These are phyloP conservation scores for Nemania serpens DNA, from an alignment of 2,329 filamentous ascomycete species.

Conservation along the genomic window DNA sequence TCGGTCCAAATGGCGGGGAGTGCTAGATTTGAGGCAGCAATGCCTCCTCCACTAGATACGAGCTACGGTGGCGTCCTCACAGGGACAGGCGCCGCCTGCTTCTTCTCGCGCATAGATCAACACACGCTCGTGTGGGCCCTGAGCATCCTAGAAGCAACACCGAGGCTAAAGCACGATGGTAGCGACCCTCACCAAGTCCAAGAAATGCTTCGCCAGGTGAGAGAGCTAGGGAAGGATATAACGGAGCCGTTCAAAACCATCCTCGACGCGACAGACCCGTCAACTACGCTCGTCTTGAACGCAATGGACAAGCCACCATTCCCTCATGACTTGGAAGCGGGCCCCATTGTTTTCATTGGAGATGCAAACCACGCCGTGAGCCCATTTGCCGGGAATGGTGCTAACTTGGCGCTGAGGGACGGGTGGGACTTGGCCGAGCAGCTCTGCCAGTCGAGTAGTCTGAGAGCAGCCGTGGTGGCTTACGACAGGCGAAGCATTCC, in stretches of 20 bases:
- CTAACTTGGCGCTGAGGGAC: constrained; percentile 53
- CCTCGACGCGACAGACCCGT: constrained; percentile 46
- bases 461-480: constrained; percentile 37
- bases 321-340: constrained; percentile 38
- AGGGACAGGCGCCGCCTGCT: constrained; percentile 47
- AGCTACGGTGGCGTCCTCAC: constrained; percentile 50
- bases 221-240: constrained; percentile 43
- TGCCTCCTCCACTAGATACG: constrained; percentile 42
- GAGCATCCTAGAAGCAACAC: constrained; percentile 39
- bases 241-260: constrained; percentile 47
- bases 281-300: constrained; percentile 46
- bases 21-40: constrained; percentile 42
- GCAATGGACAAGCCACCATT: constrained; percentile 53
- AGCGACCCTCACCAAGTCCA: constrained; percentile 30
- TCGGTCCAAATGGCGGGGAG: constrained; percentile 47
- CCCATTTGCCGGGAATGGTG: constrained; percentile 55
- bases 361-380: constrained; percentile 56
- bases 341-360: constrained; percentile 52
- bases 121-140: constrained; percentile 49
- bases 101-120: constrained; percentile 51
- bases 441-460: constrained; percentile 38
- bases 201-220: constrained; percentile 41
- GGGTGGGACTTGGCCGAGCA: constrained; percentile 52
- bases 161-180: constrained; percentile 23
- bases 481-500: constrained; percentile 47